Evolutionary conservation across 768 basidiomycete genomes (phyloP).

Genomic region (Ramaria sp.): DNA sequence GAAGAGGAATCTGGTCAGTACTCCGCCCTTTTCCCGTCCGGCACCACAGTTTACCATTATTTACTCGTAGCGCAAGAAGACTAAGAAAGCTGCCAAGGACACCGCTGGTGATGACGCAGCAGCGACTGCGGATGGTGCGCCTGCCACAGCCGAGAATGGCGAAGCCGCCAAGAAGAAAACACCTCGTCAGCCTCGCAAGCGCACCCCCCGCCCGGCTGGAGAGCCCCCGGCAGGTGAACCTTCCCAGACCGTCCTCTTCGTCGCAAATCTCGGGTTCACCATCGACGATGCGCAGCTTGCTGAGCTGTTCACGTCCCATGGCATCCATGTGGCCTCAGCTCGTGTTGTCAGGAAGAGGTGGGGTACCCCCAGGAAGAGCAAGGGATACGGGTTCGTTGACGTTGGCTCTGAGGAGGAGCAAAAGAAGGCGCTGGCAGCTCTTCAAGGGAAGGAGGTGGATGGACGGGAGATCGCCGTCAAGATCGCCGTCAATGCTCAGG

Average conservation of each 20-base stretch:
- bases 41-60: background rate
- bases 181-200: constrained; percentile 46
- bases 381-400: constrained; percentile 98
- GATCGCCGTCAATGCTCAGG: constrained; percentile 77
- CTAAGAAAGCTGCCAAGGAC: constrained; percentile 27
- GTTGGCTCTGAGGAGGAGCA: constrained; percentile 85
- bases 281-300: constrained; percentile 78
- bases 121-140: constrained; percentile 23
- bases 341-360: constrained; percentile 82
- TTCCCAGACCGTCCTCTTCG: constrained; percentile 84
- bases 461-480: constrained; percentile 87
- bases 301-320: constrained; percentile 78
- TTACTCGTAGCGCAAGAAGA: constrained; percentile 18
- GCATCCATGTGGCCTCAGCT: constrained; percentile 72
- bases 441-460: constrained; percentile 81
- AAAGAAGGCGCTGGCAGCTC: constrained; percentile 76
- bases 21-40: background rate
- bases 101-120: constrained; percentile 20
- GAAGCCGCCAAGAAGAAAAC: constrained; percentile 38
- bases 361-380: constrained; percentile 79
- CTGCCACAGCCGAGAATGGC: constrained; percentile 23
- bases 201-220: constrained; percentile 57
- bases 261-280: constrained; percentile 95
- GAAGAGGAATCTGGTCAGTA: constrained; percentile 37
- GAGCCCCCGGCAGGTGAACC: constrained; percentile 83